Percentiles rank a stretch among this genome's conserved stretches.
These are phyloP conservation scores for Blumeria graminis DNA, from an alignment of 2,329 filamentous ascomycete genomes.

Conservation along the genomic window DNA sequence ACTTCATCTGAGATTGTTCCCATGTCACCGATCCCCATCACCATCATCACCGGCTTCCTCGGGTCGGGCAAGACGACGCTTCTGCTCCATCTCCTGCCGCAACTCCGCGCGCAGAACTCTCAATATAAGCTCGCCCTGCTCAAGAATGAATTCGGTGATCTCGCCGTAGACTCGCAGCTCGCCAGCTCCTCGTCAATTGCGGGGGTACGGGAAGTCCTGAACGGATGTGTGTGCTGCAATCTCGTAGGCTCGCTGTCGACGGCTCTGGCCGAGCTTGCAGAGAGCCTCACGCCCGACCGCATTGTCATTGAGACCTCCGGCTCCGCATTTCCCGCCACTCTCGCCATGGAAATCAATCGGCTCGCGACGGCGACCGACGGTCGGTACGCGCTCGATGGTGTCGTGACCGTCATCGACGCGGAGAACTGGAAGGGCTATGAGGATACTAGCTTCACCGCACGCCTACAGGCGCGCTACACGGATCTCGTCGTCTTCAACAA, in stretches of 20 bases:
- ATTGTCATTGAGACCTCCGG: constrained; percentile 90
- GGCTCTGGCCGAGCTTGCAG: constrained; percentile 51
- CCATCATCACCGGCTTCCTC: constrained; percentile 87
- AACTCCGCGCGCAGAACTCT: constrained; percentile 50
- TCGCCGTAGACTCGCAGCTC: constrained; percentile 41
- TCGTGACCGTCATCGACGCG: constrained; percentile 48
- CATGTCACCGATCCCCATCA: constrained; percentile 61
- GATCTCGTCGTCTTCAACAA: constrained; percentile 54
- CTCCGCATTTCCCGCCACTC: constrained; percentile 31
- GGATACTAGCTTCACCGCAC: constrained; percentile 45
- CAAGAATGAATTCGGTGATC: constrained; percentile 94
- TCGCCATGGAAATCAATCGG: constrained; percentile 49
- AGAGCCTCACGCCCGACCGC: constrained; percentile 39
- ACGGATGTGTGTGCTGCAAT: constrained; percentile 98
- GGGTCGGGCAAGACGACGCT: constrained; percentile 92
- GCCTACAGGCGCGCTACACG: constrained; percentile 47
- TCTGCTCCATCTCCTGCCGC: constrained; percentile 78
- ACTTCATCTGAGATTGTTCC: too few relatives aligned
- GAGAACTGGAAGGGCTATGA: constrained; percentile 58
- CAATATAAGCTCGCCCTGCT: constrained; percentile 74
- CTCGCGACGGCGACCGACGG: constrained; percentile 28
- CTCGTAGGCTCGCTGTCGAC: constrained; percentile 74
- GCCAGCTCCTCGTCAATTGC: constrained; percentile 62
- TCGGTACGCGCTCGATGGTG: constrained; percentile 39
- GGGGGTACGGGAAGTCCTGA: constrained; percentile 77